Base-by-base conservation (phyloP, 352 stramenopile species). In the Pythium aquatile region DNA sequence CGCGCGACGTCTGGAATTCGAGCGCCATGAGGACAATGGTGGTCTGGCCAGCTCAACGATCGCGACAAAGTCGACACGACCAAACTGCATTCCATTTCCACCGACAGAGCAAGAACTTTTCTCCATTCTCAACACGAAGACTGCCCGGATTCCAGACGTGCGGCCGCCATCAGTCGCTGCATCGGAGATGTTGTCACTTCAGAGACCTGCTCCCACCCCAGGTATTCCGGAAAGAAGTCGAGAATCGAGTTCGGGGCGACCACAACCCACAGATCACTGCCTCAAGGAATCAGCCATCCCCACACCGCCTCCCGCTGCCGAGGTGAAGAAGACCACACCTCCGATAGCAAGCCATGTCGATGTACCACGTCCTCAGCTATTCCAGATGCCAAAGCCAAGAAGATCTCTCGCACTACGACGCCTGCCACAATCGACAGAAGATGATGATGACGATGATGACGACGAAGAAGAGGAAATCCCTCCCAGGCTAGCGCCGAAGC, bases 1-100 rank as follows among this genome's bases (percentile, higher is more conserved):
- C 32, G 85, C 78, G 6, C 75, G 81, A 9, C 69, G 81, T 32
- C 62, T 92, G 51, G 67, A 72, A 40, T 92, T 88, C 63, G 73
- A 81, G 42, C 63, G 44, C n/a, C 10, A 26, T 5, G 16, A 14
- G 4, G 30, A 58, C 1, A 20, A 51, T 14, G 20, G 4, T 20
- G 20, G 20, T 30, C 8, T 17, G 17, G 20, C 20, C 2, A 47
- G 16, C 4, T 47, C 40, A 24, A 47, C 16, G 40, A 24, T 0
- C 40, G 5, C n/a, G 17, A 24, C 20, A 11, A 10, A 10, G 8
- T 6, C 6, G 14, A 2, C 44, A 29, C n/a, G 44, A 30, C 2
- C 44, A 26, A 74, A 79, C 44, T 79, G 76, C 39, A 65, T 84
- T 10, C 74, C 76, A 17, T 63, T 63, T 0, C 72, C 76, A 20